Evolutionary conservation across 2,329 filamentous ascomycete genomes (phyloP), one percentile per base, ranked within the genome.

Genomic region (Aspergillus sergii): DNA sequence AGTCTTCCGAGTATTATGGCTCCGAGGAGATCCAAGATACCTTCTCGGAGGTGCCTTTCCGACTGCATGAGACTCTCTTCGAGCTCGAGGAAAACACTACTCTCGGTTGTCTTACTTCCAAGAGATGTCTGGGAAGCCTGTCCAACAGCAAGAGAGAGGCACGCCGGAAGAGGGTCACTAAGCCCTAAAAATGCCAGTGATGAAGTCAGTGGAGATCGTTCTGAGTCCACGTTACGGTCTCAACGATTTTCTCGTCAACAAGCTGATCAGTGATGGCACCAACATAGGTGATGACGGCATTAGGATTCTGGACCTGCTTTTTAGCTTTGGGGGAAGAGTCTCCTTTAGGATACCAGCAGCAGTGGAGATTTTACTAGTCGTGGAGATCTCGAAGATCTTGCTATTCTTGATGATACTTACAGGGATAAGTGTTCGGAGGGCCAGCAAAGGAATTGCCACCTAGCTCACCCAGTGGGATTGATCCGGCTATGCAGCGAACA

Each of bases 191-290:
- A 98, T 84, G 72, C 93, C 91, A 66, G 88, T 82, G 73, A n/a
- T n/a, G n/a, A n/a, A 96, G 82, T 82, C 96, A 98, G 60, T 94
- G 86, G 79, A 91, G 89, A 69, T 94, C 87, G 82, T 91, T 92
- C 75, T 89, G 86, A 65, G 88, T 87, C 95, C 95, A 98, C 80
- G 86, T 87, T 68, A 85, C 76, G 65, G 84, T 72, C 78, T 97
- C 94, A 64, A 81, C 83, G 81, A 93, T 92, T 88, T 96, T 97
- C 89, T 98, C 94, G 77, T 98, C 94, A 68, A 98, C 89, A 75
- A 99, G 90, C 86, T 98, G 93, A 78, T 94, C 95, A 75, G 90
- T 93, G 70, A 99, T 93, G 76, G 93, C 94, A 68, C 92, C 84
- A 72, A 96, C 87, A 86, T 96, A 97, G 75, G 89, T 84, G 72